Conservation (phyloP, 108 stramenopile species). For the Nitzschia inconspicua region DNA sequence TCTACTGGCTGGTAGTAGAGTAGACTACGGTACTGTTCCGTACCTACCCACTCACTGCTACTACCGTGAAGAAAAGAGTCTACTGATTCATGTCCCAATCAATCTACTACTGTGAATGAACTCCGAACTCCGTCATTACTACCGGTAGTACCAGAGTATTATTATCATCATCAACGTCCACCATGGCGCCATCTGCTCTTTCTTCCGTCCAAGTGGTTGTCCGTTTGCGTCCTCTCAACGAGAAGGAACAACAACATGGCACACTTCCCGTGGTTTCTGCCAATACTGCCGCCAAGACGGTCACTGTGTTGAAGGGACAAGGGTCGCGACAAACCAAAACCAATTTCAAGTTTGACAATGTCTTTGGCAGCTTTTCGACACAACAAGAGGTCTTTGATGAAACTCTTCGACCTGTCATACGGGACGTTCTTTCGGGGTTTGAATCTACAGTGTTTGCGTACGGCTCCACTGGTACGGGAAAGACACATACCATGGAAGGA, state of each 20-base stretch:
- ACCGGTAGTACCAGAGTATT: too few relatives aligned
- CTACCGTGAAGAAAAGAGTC: too few relatives aligned
- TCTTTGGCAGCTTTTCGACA: conserved; percentile 72
- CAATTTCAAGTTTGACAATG: conserved; percentile 67
- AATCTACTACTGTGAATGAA: too few relatives aligned
- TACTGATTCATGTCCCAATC: too few relatives aligned
- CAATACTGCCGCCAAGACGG: conserved; percentile 56
- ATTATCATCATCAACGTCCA: too few relatives aligned
- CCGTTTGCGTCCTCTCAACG: conserved; percentile 78
- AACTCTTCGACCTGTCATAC: conserved; percentile 75
- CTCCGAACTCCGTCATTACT: too few relatives aligned
- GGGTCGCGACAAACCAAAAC: conserved; percentile 55
- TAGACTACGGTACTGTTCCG: too few relatives aligned
- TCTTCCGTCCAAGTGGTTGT: conserved; percentile 73
- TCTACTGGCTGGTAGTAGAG: too few relatives aligned
- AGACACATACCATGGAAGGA: conserved; percentile 89
- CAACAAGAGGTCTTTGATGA: conserved; percentile 77
- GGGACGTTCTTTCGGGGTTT: conserved; percentile 72
- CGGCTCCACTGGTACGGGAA: conserved; percentile 61
- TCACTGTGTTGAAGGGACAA: conserved; percentile 75
- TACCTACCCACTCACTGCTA: too few relatives aligned
- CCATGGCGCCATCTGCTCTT: conserved; percentile 11
- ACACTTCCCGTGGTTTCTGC: conserved; percentile 71
- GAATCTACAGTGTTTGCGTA: conserved; percentile 66
- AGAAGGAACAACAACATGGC: conserved; percentile 51